Percentiles rank a stretch among this genome's conserved stretches.
Evolutionary conservation across 2,329 filamentous ascomycete genomes (phyloP).

Genomic region (Colletotrichum coccodes): DNA sequence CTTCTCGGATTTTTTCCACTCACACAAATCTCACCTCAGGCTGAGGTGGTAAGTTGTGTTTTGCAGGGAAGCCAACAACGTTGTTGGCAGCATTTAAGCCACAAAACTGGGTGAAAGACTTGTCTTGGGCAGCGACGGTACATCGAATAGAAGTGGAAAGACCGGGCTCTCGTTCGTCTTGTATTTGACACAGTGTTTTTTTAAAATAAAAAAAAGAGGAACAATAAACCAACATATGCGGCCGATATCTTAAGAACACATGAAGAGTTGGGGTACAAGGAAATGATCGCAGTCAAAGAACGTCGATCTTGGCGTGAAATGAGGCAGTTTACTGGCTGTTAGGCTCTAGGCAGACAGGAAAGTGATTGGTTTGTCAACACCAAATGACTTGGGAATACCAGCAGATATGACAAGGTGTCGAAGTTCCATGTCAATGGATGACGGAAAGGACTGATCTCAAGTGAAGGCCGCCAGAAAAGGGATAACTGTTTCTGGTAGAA

Average conservation of each 20-base stretch:
- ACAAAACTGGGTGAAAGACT: too few relatives aligned
- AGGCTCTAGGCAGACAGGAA: not conserved
- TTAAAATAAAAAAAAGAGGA: too few relatives aligned
- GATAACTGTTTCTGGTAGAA: not conserved
- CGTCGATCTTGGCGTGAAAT: not conserved
- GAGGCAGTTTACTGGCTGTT: not conserved
- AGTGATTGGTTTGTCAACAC: not conserved
- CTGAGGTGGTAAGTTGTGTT: not conserved
- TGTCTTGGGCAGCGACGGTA: not conserved
- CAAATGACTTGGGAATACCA: not conserved
- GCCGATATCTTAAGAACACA: not conserved
- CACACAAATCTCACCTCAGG: not conserved
- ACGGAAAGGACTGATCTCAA: not conserved
- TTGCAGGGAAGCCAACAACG: too few relatives aligned
- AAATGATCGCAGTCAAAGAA: not conserved
- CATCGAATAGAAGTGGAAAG: too few relatives aligned
- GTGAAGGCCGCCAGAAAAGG: not conserved
- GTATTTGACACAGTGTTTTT: too few relatives aligned
- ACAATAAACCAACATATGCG: not conserved
- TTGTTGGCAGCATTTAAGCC: too few relatives aligned
- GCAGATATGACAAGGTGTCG: not conserved
- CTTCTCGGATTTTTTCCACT: not conserved
- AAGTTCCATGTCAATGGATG: not conserved
- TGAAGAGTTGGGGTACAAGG: not conserved
- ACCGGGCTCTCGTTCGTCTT: not conserved